Conservation (phyloP, 176 grass and related monocot species). For the Chrysopogon serrulatus region DNA sequence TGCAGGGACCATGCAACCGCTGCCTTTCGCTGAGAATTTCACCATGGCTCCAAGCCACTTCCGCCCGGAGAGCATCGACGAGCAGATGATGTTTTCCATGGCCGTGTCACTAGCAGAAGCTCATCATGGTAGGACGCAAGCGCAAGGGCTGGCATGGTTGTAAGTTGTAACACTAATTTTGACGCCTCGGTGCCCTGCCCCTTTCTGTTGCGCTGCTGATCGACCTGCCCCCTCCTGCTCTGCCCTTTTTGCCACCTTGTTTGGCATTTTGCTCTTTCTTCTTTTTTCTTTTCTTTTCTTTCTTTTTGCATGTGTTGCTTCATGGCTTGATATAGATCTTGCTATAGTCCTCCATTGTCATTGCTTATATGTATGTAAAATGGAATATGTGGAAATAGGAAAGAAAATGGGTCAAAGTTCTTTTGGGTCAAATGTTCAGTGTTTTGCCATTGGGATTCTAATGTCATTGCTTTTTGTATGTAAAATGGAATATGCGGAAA, state of each 20-base stretch:
- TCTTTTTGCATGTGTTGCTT: conserved; percentile 48
- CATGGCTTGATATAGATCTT: conserved; percentile 42
- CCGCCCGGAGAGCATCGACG: conserved; percentile 75
- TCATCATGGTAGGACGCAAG: conserved; percentile 65
- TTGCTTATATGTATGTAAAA: conserved; percentile 77
- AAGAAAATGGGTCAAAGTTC: conserved; percentile 49
- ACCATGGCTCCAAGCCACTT: conserved; percentile 54
- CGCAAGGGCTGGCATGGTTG: conserved; percentile 75
- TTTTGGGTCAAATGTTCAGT: too few species aligned
- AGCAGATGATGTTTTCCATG: conserved; percentile 99
- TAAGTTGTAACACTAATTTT: conserved; percentile 52
- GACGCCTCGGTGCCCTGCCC: conserved; percentile 26
- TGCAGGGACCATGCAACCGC: conserved; percentile 23
- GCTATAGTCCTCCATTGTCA: conserved; percentile 71
- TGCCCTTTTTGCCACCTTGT: conserved; percentile 34
- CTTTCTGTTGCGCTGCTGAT: conserved; percentile 4
- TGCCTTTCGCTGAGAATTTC: conserved; percentile 43
- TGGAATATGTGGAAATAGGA: conserved; percentile 65
- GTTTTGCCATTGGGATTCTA: too few species aligned
- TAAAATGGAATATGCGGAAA: conserved; percentile 65
- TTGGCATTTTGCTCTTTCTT: conserved; percentile 32
- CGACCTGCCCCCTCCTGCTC: background rate
- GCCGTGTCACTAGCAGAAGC: conserved; percentile 70
- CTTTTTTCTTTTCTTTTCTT: conserved; percentile 32
- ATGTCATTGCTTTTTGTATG: conserved; percentile 64